These are phyloP conservation scores for Wakefieldia striispora DNA, from an alignment of 768 basidiomycete genomes.

Conservation along the genomic window DNA sequence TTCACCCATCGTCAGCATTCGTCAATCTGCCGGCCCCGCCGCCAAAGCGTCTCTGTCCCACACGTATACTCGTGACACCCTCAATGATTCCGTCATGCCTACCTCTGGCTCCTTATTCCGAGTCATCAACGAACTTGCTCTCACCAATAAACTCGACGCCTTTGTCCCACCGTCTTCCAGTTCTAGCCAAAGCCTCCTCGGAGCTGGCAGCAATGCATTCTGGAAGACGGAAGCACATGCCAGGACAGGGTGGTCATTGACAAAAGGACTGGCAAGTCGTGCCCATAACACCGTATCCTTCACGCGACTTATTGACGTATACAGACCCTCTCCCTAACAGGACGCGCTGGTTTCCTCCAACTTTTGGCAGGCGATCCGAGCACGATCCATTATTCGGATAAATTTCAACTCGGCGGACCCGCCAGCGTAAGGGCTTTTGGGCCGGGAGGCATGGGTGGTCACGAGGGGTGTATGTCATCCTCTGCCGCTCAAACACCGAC, in stretches of 20 bases:
- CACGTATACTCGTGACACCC: slow-evolving; percentile 60
- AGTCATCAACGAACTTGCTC: slow-evolving; percentile 19
- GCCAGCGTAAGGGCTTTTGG: slow-evolving; percentile 78
- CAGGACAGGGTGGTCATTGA: slow-evolving; percentile 25
- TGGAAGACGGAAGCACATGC: slow-evolving; percentile 24
- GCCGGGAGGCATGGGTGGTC: slow-evolving; percentile 73
- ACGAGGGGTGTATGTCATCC: slow-evolving; percentile 58
- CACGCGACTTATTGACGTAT: not conserved
- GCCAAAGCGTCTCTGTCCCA: slow-evolving; percentile 85
- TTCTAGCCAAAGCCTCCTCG: slow-evolving; percentile 8
- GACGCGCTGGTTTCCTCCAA: slow-evolving; percentile 68
- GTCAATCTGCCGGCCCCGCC: slow-evolving; percentile 77
- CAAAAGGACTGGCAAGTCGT: slow-evolving; percentile 21
- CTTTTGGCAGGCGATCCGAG: slow-evolving; percentile 49
- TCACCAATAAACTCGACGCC: slow-evolving; percentile 20
- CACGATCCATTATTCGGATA: slow-evolving; percentile 63
- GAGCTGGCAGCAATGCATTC: slow-evolving; percentile 25
- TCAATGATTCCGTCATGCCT: slow-evolving; percentile 27
- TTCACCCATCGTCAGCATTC: slow-evolving; percentile 52
- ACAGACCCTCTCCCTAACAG: slow-evolving; percentile 74
- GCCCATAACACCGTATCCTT: not conserved
- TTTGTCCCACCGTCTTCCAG: slow-evolving; percentile 8
- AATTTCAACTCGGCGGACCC: slow-evolving; percentile 93
- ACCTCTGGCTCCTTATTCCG: slow-evolving; percentile 23
- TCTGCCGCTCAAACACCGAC: not conserved